A percentile compares a stretch with the other conserved stretches of the same genome.
phyloP scores from a whole-genome alignment of 208 protist genomes.

The Crithidia brevicula region DNA sequence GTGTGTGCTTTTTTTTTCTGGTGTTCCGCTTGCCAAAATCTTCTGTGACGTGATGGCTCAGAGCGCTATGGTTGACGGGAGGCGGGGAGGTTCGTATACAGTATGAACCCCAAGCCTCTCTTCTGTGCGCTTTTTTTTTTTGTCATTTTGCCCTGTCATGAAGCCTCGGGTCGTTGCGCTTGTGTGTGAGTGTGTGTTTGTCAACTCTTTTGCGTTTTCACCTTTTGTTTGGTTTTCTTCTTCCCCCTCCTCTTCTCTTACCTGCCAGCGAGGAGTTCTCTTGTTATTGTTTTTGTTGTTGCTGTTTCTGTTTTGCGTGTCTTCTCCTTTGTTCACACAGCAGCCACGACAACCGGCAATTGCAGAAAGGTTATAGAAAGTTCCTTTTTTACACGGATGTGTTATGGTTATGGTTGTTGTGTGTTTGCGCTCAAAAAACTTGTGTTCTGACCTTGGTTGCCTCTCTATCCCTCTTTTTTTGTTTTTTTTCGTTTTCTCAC shows the following conservation, averaged over 20 bases:
- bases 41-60: not conserved
- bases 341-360: too few relatives aligned
- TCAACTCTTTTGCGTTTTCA: too few relatives aligned
- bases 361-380: too few relatives aligned
- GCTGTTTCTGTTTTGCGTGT: not conserved
- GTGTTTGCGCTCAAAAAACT: not conserved
- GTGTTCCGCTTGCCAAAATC: too few relatives aligned
- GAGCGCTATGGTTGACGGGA: not conserved
- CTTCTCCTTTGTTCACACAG: conserved; percentile 2
- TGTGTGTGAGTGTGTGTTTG: not conserved
- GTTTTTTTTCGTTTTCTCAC: not conserved
- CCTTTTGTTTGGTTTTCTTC: too few relatives aligned
- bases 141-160: not conserved
- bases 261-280: too few relatives aligned
- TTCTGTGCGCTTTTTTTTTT: not conserved
- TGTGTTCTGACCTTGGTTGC: too few relatives aligned
- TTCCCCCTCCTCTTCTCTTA: too few relatives aligned
- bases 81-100: not conserved
- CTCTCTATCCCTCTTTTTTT: not conserved
- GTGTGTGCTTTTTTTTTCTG: conserved; percentile 15
- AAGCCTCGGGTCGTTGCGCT: not conserved
- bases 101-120: not conserved
- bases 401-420: not conserved
- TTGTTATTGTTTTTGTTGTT: not conserved
- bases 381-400: too few relatives aligned